phyloP scores from a whole-genome alignment of 306 rosid species.

The Crotalaria pallida region DNA sequence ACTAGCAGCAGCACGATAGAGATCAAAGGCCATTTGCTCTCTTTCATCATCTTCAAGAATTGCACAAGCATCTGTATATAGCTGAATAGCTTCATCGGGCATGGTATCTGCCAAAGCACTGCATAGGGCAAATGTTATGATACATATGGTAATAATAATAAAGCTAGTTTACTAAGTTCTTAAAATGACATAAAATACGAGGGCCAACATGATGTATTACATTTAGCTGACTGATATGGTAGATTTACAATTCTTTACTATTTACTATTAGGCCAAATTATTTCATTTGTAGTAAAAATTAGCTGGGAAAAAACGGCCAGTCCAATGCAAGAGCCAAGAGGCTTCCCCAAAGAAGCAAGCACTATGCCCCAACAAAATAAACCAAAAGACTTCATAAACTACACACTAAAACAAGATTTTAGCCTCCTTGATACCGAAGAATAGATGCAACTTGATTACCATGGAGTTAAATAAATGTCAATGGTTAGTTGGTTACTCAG shows the following conservation, averaged over 20 bases:
- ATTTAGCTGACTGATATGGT: neutral
- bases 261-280: neutral
- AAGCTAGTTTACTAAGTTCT: neutral
- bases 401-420: neutral
- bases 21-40: slow-evolving; percentile 97
- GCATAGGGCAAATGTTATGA: slow-evolving; percentile 16
- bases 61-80: slow-evolving; percentile 77
- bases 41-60: slow-evolving; percentile 86
- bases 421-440: neutral
- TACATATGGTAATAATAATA: slow-evolving; percentile 1
- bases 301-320: too few relatives aligned
- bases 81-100: slow-evolving; percentile 84
- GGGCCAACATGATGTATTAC: neutral
- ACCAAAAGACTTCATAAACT: neutral
- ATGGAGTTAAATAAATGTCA: neutral
- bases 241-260: neutral
- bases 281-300: neutral
- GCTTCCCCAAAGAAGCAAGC: neutral
- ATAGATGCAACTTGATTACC: neutral
- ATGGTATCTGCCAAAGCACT: slow-evolving; percentile 81
- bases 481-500: neutral
- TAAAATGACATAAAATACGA: neutral
- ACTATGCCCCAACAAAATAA: neutral
- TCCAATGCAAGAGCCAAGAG: neutral
- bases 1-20: slow-evolving; percentile 72